These are phyloP conservation scores for Thuidium tamariscinum DNA, from an alignment of 225 moss, liverwort and hornwort genomes.

Conservation along the genomic window DNA sequence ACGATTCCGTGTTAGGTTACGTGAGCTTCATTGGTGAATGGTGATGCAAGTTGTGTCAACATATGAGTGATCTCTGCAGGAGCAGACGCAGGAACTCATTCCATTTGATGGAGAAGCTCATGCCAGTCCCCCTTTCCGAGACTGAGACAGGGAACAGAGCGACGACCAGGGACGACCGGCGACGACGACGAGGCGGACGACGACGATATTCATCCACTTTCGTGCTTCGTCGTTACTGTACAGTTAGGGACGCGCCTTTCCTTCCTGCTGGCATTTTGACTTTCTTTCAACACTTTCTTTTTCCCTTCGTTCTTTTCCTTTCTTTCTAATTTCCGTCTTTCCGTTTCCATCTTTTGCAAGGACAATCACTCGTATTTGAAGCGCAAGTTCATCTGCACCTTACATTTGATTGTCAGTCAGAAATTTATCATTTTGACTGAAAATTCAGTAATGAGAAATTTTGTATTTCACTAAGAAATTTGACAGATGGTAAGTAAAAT, in stretches of 20 bases:
- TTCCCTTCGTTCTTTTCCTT: not conserved
- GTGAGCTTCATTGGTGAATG: not conserved
- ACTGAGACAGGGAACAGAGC: not conserved
- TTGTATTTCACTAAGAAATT: not conserved
- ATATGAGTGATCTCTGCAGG: not conserved
- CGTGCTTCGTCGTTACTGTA: not conserved
- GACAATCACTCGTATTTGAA: not conserved
- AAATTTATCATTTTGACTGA: not conserved
- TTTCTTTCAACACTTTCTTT: not conserved
- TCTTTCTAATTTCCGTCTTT: not conserved
- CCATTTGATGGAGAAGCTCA: not conserved
- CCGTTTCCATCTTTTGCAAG: not conserved
- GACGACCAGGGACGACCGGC: not conserved
- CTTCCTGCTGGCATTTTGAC: not conserved
- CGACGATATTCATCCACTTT: not conserved
- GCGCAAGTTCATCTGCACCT: not conserved
- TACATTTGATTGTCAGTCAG: not conserved
- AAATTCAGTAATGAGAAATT: not conserved
- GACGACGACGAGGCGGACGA: not conserved
- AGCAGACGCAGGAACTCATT: not conserved
- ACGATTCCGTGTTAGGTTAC: not conserved
- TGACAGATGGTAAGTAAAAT: too few species aligned
- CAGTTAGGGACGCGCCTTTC: not conserved
- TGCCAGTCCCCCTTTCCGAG: not conserved
- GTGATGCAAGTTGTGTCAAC: not conserved